A percentile compares a stretch with the other conserved stretches of the same genome.
Conservation (phyloP, 2,329 filamentous ascomycete genomes). For the Paraphaeosphaeria minitans region DNA sequence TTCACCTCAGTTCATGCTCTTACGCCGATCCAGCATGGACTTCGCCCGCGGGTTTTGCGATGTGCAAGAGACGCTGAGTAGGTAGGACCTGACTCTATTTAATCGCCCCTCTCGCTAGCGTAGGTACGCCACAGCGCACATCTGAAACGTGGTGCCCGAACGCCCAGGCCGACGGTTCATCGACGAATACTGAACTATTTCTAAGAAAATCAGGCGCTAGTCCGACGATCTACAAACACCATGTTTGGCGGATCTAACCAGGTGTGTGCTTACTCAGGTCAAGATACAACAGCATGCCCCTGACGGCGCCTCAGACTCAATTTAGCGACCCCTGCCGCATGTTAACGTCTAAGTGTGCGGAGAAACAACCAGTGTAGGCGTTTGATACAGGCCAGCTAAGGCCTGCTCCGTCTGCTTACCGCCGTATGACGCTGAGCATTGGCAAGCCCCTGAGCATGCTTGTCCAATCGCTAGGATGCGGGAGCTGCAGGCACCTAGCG, state of each 20-base stretch:
- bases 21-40: constrained; percentile 1
- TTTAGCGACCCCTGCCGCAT: neutral
- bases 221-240: neutral
- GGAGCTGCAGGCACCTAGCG: constrained; percentile 6
- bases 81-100: constrained; percentile 3
- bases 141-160: constrained; percentile 11
- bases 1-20: constrained; percentile 2
- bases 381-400: constrained; percentile 3
- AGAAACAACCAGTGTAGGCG: neutral
- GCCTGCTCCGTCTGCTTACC: constrained; percentile 3
- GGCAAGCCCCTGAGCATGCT: constrained; percentile 1
- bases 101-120: constrained; percentile 1
- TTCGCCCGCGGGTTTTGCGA: constrained; percentile 1
- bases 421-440: neutral
- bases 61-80: neutral
- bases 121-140: constrained; percentile 8
- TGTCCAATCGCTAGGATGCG: constrained; percentile 6
- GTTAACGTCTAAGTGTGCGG: neutral
- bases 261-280: constrained; percentile 3
- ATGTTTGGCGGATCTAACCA: neutral
- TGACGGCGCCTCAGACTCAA: neutral
- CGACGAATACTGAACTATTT: constrained; percentile 5
- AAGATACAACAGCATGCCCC: neutral
- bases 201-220: constrained; percentile 6
- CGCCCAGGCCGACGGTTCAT: neutral